Conservation (phyloP, 352 stramenopile genomes). For the Globisporangium splendens region DNA sequence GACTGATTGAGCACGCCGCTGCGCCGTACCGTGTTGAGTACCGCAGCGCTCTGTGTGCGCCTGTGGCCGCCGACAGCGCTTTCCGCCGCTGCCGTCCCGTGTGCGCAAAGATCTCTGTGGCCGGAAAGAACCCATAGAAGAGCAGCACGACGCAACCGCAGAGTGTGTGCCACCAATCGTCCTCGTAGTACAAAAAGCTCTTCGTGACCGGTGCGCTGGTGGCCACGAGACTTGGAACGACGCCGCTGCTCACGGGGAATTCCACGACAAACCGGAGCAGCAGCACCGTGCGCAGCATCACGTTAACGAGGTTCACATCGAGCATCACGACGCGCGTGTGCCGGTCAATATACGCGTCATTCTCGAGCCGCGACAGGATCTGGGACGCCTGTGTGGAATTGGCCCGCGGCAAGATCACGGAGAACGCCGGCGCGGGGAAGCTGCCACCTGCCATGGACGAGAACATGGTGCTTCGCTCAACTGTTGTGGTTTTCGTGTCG, state of each 20-base stretch:
- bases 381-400: slow-evolving; percentile 13
- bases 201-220: slow-evolving; percentile 31
- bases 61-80: too few relatives aligned
- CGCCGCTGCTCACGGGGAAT: slow-evolving; percentile 36
- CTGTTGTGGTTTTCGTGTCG: slow-evolving; percentile 20
- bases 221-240: slow-evolving; percentile 20
- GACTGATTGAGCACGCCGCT: slow-evolving; percentile 22
- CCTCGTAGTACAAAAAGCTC: slow-evolving; percentile 32
- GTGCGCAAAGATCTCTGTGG: slow-evolving; percentile 33
- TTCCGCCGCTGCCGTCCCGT: slow-evolving; percentile 22
- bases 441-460: slow-evolving; percentile 27
- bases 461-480: slow-evolving; percentile 31
- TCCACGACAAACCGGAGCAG: slow-evolving; percentile 46
- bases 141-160: slow-evolving; percentile 26
- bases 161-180: slow-evolving; percentile 23
- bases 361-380: slow-evolving; percentile 24
- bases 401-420: slow-evolving; percentile 28
- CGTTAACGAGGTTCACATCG: slow-evolving; percentile 47
- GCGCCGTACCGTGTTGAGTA: slow-evolving; percentile 29
- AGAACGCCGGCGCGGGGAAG: slow-evolving; percentile 42
- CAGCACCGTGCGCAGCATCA: slow-evolving; percentile 37
- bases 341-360: slow-evolving; percentile 30
- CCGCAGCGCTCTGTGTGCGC: slow-evolving; percentile 15
- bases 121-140: slow-evolving; percentile 47
- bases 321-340: slow-evolving; percentile 40